A percentile compares a stretch with the other conserved stretches of the same genome.
Evolutionary conservation across 108 stramenopile species (phyloP).

Genomic region (Nitzschia sp.): DNA sequence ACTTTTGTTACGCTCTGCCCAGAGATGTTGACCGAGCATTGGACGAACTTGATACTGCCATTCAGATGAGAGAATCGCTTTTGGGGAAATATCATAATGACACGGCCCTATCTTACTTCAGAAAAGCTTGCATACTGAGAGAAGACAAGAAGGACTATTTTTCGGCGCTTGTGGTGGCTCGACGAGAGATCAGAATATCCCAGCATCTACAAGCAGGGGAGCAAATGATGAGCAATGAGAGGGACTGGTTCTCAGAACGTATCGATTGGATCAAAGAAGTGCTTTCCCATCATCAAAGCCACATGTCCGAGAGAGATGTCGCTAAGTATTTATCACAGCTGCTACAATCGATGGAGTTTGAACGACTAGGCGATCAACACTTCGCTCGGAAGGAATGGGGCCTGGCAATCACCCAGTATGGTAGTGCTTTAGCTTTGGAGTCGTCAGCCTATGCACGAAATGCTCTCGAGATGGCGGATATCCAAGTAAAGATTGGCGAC

Average conservation of each 20-base stretch:
- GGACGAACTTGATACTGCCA: conserved; percentile 6
- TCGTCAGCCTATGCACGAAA: conserved; percentile 15
- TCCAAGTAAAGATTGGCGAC: conserved; percentile 27
- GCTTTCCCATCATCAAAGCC: neutral
- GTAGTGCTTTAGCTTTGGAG: conserved; percentile 19
- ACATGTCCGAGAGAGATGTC: neutral
- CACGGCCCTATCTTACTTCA: conserved; percentile 21
- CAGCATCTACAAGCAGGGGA: conserved; percentile 2
- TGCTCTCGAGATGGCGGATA: conserved; percentile 17
- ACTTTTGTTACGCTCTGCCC: conserved; percentile 7
- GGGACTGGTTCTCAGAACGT: conserved; percentile 14
- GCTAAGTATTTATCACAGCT: conserved; percentile 11
- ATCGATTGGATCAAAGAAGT: conserved; percentile 21
- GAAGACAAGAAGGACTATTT: conserved; percentile 14
- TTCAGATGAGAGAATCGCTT: conserved; percentile 14
- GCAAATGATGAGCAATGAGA: neutral
- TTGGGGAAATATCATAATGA: conserved; percentile 23
- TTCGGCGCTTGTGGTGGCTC: conserved; percentile 6
- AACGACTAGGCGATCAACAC: conserved; percentile 16
- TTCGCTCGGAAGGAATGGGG: neutral
- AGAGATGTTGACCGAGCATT: conserved; percentile 3
- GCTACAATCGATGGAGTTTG: conserved; percentile 6
- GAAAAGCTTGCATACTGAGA: conserved; percentile 5
- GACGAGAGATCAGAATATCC: conserved; percentile 15
- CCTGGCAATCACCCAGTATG: conserved; percentile 11